Percentiles rank a stretch among this genome's conserved stretches.
These are phyloP conservation scores for Pulicaria dysenterica DNA, from an alignment of 129 eudicot genomes.

Conservation along the genomic window DNA sequence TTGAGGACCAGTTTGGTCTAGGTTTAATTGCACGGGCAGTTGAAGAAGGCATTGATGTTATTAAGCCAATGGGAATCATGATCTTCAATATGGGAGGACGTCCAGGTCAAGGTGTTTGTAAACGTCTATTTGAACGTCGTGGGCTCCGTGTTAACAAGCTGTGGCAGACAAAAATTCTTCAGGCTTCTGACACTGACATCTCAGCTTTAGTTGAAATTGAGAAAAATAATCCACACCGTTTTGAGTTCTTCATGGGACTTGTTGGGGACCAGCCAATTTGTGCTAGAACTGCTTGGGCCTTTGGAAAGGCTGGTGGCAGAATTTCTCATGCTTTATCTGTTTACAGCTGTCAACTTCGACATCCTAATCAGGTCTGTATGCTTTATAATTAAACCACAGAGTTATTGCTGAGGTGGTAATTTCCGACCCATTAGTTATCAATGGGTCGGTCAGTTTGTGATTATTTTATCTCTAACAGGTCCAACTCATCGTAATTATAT, in stretches of 20 bases:
- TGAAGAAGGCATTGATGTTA: slow-evolving; percentile 93
- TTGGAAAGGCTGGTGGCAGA: slow-evolving; percentile 93
- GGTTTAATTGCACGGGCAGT: slow-evolving; percentile 97
- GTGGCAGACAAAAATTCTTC: slow-evolving; percentile 97
- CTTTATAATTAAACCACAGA: background rate
- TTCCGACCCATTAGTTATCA: background rate
- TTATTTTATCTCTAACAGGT: background rate
- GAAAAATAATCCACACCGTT: slow-evolving; percentile 91
- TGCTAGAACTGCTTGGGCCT: slow-evolving; percentile 99
- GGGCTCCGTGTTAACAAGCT: slow-evolving; percentile 87
- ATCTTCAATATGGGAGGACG: slow-evolving; percentile 99
- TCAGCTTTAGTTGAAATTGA: slow-evolving; percentile 96
- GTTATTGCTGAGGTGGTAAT: slow-evolving; percentile 13
- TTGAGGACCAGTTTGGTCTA: slow-evolving; percentile 97
- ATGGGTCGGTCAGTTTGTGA: background rate
- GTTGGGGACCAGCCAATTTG: slow-evolving; percentile 95
- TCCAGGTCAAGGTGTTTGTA: slow-evolving; percentile 97
- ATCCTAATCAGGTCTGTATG: slow-evolving; percentile 74
- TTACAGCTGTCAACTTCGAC: slow-evolving; percentile 89
- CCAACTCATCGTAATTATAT: background rate
- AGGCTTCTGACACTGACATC: slow-evolving; percentile 97
- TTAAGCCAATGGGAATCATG: slow-evolving; percentile 95
- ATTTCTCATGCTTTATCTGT: slow-evolving; percentile 98
- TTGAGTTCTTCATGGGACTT: slow-evolving; percentile 99
- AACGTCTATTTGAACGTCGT: slow-evolving; percentile 95